Conservation (phyloP, 331 rosid species). For the Quercus tomentella region DNA sequence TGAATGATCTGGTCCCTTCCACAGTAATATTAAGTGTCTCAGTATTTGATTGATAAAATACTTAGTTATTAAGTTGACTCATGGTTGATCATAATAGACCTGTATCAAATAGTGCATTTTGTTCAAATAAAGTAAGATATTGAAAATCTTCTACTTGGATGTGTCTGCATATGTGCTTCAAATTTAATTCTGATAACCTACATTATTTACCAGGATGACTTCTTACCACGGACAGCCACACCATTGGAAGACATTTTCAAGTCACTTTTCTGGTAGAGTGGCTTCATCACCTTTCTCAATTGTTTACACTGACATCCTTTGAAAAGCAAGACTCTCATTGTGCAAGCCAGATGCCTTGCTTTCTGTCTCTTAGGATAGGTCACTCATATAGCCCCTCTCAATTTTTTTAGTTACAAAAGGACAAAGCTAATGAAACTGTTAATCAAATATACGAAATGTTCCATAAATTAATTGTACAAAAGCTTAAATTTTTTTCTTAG, state of each 20-base stretch:
- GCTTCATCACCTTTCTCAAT: not conserved
- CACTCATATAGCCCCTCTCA: not conserved
- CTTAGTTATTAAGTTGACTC: not conserved
- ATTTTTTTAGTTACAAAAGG: not conserved
- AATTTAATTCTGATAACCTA: conserved; percentile 15
- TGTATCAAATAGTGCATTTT: not conserved
- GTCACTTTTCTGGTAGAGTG: conserved; percentile 82
- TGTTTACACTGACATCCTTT: not conserved
- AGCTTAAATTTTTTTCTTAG: not conserved
- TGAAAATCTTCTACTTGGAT: not conserved
- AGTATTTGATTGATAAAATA: not conserved
- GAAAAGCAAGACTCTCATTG: conserved; percentile 5
- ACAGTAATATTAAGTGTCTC: not conserved
- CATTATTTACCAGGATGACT: conserved; percentile 72
- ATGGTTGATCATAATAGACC: not conserved
- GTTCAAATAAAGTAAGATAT: not conserved
- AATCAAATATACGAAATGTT: not conserved
- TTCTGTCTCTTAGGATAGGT: not conserved
- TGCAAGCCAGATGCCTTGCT: not conserved
- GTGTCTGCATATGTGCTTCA: not conserved
- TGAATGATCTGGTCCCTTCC: not conserved
- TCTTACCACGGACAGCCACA: conserved; percentile 93
- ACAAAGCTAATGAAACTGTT: not conserved
- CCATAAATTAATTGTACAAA: not conserved
- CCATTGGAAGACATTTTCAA: conserved; percentile 97